phyloP scores from a whole-genome alignment of 805 yeast genomes.

The Kodamaea lidongshanica region DNA sequence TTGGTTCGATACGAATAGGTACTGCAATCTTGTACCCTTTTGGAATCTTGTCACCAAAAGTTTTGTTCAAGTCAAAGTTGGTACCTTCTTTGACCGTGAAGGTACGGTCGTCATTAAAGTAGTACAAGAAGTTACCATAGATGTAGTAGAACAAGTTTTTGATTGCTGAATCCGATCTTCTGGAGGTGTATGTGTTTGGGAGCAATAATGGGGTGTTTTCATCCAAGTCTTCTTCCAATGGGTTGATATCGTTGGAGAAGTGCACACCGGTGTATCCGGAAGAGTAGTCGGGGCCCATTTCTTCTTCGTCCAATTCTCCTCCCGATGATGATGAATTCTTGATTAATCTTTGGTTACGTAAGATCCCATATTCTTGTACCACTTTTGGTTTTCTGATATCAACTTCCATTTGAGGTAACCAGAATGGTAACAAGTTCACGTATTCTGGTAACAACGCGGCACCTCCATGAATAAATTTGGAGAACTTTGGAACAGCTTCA shows the following conservation, averaged over 20 bases:
- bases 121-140: conserved; percentile 34
- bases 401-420: conserved; percentile 96
- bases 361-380: conserved; percentile 57
- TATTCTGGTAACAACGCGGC: conserved; percentile 84
- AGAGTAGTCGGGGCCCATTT: conserved; percentile 34
- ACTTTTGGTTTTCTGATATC: conserved; percentile 86
- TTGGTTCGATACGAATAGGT: conserved; percentile 96
- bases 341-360: conserved; percentile 34
- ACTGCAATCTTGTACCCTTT: conserved; percentile 85
- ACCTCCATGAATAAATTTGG: conserved; percentile 94
- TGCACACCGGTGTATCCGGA: conserved; percentile 32
- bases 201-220: conserved; percentile 39
- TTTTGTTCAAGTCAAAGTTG: conserved; percentile 37
- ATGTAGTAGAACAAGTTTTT: conserved; percentile 25
- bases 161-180: conserved; percentile 26
- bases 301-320: conserved; percentile 65
- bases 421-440: conserved; percentile 84
- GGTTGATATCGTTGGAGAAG: conserved; percentile 40
- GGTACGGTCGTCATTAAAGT: conserved; percentile 40
- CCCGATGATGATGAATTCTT: conserved; percentile 45
- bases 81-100: conserved; percentile 41
- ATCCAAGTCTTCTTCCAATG: conserved; percentile 47
- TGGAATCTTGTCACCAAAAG: conserved; percentile 61
- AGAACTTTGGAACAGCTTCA: conserved; percentile 96
- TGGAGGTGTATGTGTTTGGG: conserved; percentile 28